These are phyloP conservation scores for Paramecium caudatum DNA, from an alignment of 73 alveolate genomes.

Conservation along the genomic window DNA sequence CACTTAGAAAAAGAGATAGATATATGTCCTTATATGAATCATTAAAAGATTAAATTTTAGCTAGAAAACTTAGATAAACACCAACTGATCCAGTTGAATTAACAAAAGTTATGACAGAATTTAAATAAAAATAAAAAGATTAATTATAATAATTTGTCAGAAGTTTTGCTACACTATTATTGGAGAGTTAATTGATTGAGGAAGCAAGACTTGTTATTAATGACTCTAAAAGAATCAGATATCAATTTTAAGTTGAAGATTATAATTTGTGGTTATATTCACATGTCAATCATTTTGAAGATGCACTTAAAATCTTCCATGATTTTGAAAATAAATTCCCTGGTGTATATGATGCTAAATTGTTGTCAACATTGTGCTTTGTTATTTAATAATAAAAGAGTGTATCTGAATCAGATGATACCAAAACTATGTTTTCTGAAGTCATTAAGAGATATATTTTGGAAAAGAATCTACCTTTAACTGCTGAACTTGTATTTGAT, in stretches of 20 bases:
- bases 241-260: slow-evolving; percentile 22
- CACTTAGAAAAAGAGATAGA: slow-evolving; percentile 6
- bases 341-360: neutral
- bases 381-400: neutral
- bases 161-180: neutral
- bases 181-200: neutral
- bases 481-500: neutral
- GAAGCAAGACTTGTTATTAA: slow-evolving; percentile 54
- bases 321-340: slow-evolving; percentile 38
- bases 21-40: slow-evolving; percentile 64
- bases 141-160: slow-evolving; percentile 33
- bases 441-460: slow-evolving; percentile 3
- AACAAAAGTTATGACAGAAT: slow-evolving; percentile 29
- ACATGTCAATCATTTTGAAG: slow-evolving; percentile 15
- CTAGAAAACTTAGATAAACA: neutral
- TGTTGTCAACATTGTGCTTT: neutral
- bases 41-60: slow-evolving; percentile 31
- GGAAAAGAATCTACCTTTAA: neutral
- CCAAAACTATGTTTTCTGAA: neutral
- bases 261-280: slow-evolving; percentile 18
- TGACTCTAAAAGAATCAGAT: slow-evolving; percentile 60
- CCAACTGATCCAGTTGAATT: slow-evolving; percentile 29
- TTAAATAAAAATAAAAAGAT: neutral
- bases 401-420: slow-evolving; percentile 34
- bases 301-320: slow-evolving; percentile 13